Evolutionary conservation across 805 yeast species (phyloP), one percentile per base, ranked within the genome.

Genomic region (Kurtzmaniella cleridarum): DNA sequence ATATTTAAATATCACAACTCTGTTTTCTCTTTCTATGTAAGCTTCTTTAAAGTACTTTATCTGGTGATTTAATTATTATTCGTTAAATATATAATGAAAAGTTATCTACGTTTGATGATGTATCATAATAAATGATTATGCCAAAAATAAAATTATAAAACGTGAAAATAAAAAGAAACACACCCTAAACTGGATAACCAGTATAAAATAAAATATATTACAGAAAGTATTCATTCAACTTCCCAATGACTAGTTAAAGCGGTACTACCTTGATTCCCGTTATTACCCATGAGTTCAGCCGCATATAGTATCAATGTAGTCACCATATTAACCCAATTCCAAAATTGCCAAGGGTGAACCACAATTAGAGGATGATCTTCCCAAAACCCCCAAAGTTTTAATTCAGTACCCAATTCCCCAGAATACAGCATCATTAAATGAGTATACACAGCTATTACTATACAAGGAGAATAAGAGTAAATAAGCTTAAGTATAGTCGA

Each of bases 261-360:
- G 27, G 62, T 55, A 18, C 59, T 58, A 18, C 54, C 55, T 14
- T 59, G 40, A 31, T 54, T 50, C 27, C 53, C 53, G 37, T 54
- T 50, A 44, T 62, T 60, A 13, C 71, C 69, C 48, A 79, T 60
- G 43, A 91, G 67, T 62, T 91, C 98, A 34, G 84, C 69, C 24
- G 83, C 80, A 60, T 91, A 91, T 20, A 93, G 68, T n/a, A 79
- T 66, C 41, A 93, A 64, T 9, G 95, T 84, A 38, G 83, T 74
- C 48, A 83, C 79, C 69, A 91, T 85, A 57, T 91, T 91, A 42
- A 86, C 76, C 98, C 98, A 91, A 52, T 90, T 87, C 98, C 98
- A 91, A 57, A 93, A 85, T 52, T 88, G 89, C 87, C 95, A 84
- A n/a, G 96, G 83, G 55, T 81, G 79, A 20, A 75, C 72, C 5